These are phyloP conservation scores for Saccharomycopsis sp. DNA, from an alignment of 805 yeast genomes.

Conservation along the genomic window DNA sequence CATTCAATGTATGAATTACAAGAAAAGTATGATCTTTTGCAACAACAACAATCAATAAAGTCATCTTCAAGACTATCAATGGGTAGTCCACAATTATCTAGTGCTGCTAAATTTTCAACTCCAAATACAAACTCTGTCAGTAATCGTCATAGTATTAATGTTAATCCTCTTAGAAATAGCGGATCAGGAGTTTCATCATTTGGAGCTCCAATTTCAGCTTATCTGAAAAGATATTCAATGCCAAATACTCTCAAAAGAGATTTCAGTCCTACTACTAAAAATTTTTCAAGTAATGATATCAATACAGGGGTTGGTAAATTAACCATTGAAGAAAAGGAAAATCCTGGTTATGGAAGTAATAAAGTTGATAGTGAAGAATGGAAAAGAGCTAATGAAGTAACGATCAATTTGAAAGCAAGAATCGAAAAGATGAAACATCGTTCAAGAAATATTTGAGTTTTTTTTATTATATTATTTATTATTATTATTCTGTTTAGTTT, in stretches of 20 bases:
- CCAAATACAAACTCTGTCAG: neutral
- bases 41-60: neutral
- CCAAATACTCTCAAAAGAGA: neutral
- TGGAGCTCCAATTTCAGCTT: too few relatives aligned
- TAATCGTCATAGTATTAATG: neutral
- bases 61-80: too few relatives aligned
- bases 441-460: slow-evolving; percentile 21
- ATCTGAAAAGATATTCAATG: neutral
- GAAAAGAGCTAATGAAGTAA: slow-evolving; percentile 85
- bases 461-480: neutral
- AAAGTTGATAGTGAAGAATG: slow-evolving; percentile 42
- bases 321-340: slow-evolving; percentile 23
- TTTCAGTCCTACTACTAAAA: neutral
- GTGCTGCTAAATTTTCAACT: neutral
- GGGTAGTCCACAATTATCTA: too few relatives aligned
- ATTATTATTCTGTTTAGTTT: neutral
- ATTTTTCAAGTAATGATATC: slow-evolving; percentile 4
- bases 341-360: slow-evolving; percentile 11
- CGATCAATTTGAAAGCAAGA: slow-evolving; percentile 73
- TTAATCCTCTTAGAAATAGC: too few relatives aligned
- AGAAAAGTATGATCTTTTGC: neutral
- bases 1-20: slow-evolving; percentile 38
- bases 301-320: slow-evolving; percentile 22
- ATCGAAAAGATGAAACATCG: slow-evolving; percentile 83
- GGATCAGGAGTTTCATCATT: too few relatives aligned